Conservation (phyloP, 1,139 yeast species). For the Hemisphaericaspora subhashii region DNA sequence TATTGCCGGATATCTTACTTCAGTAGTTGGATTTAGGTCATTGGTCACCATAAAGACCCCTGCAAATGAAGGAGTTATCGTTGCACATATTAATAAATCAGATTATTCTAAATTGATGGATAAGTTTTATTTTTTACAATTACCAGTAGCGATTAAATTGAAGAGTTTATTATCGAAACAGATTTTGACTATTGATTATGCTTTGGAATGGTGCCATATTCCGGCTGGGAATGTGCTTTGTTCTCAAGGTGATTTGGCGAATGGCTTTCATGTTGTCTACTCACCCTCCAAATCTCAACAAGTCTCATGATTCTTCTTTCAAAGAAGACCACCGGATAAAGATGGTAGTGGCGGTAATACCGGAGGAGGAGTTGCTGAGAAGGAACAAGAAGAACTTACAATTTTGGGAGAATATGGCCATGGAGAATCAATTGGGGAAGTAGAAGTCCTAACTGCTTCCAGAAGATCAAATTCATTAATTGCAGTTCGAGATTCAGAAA, state of each 20-base stretch:
- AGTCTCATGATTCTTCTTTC: too few species aligned
- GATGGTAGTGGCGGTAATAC: conserved; percentile 8
- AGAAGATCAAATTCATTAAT: conserved; percentile 71
- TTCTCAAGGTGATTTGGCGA: conserved; percentile 83
- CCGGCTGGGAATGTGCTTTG: conserved; percentile 82
- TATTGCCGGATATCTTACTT: conserved; percentile 82
- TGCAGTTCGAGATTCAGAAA: conserved; percentile 90
- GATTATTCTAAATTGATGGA: conserved; percentile 70
- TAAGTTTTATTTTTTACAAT: conserved; percentile 69
- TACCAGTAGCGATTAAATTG: conserved; percentile 74
- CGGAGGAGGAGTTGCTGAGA: conserved; percentile 4
- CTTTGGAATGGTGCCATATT: conserved; percentile 91
- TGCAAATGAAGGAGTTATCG: conserved; percentile 52
- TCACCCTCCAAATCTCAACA: too few species aligned
- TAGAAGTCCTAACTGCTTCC: conserved; percentile 87
- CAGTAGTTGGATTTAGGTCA: conserved; percentile 77
- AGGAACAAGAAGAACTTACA: conserved; percentile 29
- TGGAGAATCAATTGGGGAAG: conserved; percentile 93
- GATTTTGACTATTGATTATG: conserved; percentile 78
- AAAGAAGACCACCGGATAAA: too few species aligned
- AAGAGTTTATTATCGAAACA: conserved; percentile 66
- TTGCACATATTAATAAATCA: conserved; percentile 69
- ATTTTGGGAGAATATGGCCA: conserved; percentile 83
- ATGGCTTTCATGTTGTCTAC: conserved; percentile 92
- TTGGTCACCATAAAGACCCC: conserved; percentile 67